phyloP scores from a whole-genome alignment of 2,329 filamentous ascomycete species.

The Hymenoscyphus albidus region DNA sequence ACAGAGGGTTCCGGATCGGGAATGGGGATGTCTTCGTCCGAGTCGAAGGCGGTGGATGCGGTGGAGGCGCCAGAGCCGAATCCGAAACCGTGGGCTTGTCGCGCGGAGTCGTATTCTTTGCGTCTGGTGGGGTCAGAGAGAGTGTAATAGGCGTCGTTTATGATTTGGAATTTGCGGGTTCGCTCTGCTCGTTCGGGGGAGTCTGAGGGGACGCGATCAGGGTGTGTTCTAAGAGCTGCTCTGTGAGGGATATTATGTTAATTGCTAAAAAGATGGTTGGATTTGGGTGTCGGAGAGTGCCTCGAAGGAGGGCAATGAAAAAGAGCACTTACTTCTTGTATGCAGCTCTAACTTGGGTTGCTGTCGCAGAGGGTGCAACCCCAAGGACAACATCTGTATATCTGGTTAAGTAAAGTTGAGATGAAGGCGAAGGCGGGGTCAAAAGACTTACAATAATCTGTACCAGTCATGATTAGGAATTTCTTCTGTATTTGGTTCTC shows the following conservation, averaged over 20 bases:
- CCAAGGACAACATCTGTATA: conserved; percentile 67
- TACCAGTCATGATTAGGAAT: conserved; percentile 6
- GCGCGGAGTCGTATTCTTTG: conserved; percentile 77
- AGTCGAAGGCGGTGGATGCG: conserved; percentile 42
- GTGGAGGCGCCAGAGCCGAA: conserved; percentile 41
- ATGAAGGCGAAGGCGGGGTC: conserved; percentile 7
- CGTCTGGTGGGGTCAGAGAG: conserved; percentile 76
- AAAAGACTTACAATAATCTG: conserved; percentile 40
- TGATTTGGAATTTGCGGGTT: conserved; percentile 84
- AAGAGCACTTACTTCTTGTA: conserved; percentile 71
- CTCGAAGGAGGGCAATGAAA: neutral
- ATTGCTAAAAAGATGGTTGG: neutral
- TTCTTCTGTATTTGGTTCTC: no score
- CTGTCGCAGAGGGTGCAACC: conserved; percentile 67
- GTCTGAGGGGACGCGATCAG: conserved; percentile 79
- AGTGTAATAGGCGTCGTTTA: conserved; percentile 91
- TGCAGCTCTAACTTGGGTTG: conserved; percentile 83
- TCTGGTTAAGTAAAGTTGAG: conserved; percentile 10
- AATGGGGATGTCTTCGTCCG: conserved; percentile 37
- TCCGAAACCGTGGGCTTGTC: conserved; percentile 52
- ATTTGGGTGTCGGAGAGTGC: neutral
- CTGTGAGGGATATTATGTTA: conserved; percentile 40
- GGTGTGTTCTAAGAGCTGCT: conserved; percentile 86
- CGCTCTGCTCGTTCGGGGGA: conserved; percentile 77
- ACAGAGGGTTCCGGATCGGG: conserved; percentile 39